These are phyloP conservation scores for Grosmannia serpens DNA, from an alignment of 2,329 filamentous ascomycete species.

Conservation along the genomic window DNA sequence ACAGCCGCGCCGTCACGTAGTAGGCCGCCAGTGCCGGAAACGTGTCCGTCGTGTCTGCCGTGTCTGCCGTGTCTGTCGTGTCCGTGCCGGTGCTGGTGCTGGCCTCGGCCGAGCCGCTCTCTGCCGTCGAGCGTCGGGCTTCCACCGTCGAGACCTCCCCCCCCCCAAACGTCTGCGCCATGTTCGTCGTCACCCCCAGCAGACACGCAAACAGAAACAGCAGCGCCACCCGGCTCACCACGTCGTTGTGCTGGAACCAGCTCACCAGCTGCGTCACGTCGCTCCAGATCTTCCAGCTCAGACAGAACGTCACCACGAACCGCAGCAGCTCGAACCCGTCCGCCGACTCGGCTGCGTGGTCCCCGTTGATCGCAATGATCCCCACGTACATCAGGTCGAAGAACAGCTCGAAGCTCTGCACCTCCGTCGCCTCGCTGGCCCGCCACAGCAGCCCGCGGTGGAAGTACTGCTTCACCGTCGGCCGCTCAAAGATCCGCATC, in stretches of 20 bases:
- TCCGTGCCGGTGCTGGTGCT: background rate
- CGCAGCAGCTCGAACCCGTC: constrained; percentile 43
- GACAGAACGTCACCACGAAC: constrained; percentile 49
- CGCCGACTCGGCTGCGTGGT: constrained; percentile 44
- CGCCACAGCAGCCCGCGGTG: constrained; percentile 55
- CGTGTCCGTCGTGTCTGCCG: constrained; percentile 24
- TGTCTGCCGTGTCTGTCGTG: constrained; percentile 25
- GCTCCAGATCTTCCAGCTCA: constrained; percentile 54
- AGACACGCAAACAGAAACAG: constrained; percentile 50
- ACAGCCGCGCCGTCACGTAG: constrained; percentile 47
- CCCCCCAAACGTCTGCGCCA: constrained; percentile 40
- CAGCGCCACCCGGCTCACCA: constrained; percentile 45
- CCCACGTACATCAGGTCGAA: constrained; percentile 53
- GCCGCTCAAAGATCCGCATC: constrained; percentile 46
- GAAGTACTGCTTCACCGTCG: constrained; percentile 53
- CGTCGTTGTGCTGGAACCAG: constrained; percentile 53
- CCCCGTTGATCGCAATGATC: constrained; percentile 53
- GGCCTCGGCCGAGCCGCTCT: background rate
- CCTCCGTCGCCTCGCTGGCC: constrained; percentile 44
- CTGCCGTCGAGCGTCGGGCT: too few species aligned
- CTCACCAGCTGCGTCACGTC: constrained; percentile 45
- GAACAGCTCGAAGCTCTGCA: constrained; percentile 53
- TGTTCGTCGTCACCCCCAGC: constrained; percentile 51
- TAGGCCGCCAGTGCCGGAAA: constrained; percentile 49
- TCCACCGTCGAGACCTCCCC: background rate